Base-by-base conservation (phyloP, 192 early-diverging fungal species). In the Entomortierella lignicola region DNA sequence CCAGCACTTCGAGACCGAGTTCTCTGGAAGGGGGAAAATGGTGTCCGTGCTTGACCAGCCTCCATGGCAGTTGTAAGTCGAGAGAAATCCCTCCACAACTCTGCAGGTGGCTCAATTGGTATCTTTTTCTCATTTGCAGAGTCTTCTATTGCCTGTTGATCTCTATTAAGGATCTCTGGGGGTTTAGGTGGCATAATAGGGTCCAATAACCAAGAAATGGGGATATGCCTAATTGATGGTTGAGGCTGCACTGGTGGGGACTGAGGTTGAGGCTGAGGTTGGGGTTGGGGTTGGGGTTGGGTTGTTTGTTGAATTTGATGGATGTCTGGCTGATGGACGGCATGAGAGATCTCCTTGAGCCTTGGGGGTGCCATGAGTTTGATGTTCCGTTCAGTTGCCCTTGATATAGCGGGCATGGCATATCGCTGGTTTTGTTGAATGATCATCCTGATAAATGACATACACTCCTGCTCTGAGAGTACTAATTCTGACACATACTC, bases 391-490 rank as follows among this genome's bases (percentile, higher is more conserved):
- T 77, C 74, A 26, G 74, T 77, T 6, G 74, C 60, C 23, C 57
- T 54, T 18, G 74, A 77, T 37, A 77, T 77, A 10, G 66, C 74
- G n/a, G 74, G 74, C 66, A 77, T 77, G 26, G 74, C 66, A 25
- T 77, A 77, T 1, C 66, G 66, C 25, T 54, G 51, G 42, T 77
- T 77, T 32, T 77, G 74, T 23, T 77, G 66, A 55, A 77, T 77
- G 31, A 77, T 77, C 74, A 77, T 69, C 55, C 64, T 77, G 54
- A 77, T 61, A 31, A 77, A 77, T 4, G 74, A 77, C 74, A 77
- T 69, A 26, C 74, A 77, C 51, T 77, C 72, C 50, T 77, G 72
- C 42, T 77, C 72, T 17, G 72, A 77, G 25, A 77, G 65, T 17
- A 77, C 72, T 53, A 77, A 29, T n/a, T 77, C 72, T 32, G 72